A percentile compares a stretch with the other conserved stretches of the same genome.
Conservation (phyloP, 352 stramenopile species). For the Aphanomyces stellatus region DNA sequence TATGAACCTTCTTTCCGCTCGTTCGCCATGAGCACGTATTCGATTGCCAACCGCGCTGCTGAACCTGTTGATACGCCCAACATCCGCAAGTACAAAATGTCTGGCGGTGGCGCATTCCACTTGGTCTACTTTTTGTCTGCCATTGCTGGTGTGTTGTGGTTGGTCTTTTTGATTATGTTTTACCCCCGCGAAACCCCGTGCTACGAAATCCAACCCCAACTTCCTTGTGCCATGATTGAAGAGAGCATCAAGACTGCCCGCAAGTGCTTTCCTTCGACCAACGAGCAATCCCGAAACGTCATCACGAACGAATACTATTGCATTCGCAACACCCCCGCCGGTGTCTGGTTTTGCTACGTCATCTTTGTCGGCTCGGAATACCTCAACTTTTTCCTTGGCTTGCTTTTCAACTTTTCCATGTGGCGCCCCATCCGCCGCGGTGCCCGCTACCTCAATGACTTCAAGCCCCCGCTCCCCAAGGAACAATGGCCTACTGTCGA, state of each 20-base stretch:
- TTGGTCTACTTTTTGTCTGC: conserved; percentile 19
- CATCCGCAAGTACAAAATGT: conserved; percentile 20
- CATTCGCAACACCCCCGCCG: conserved; percentile 4
- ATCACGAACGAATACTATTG: conserved; percentile 11
- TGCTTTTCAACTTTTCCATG: conserved; percentile 21
- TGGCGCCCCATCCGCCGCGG: conserved; percentile 19
- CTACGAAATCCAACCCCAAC: neutral
- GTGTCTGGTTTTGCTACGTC: conserved; percentile 14
- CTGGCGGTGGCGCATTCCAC: conserved; percentile 11
- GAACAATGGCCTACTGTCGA: conserved; percentile 25
- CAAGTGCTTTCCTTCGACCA: neutral
- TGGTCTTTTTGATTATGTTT: conserved; percentile 17
- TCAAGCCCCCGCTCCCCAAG: conserved; percentile 17
- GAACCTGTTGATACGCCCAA: conserved; percentile 20
- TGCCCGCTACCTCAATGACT: conserved; percentile 18
- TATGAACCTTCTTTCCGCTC: conserved; percentile 20
- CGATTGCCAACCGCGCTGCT: conserved; percentile 18
- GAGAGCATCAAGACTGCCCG: conserved; percentile 5
- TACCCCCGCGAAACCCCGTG: conserved; percentile 15
- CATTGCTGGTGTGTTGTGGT: conserved; percentile 13
- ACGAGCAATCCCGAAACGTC: neutral
- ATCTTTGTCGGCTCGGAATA: conserved; percentile 15
- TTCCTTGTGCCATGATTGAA: conserved; percentile 12
- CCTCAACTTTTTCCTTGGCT: conserved; percentile 18
- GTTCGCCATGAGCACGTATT: conserved; percentile 21